These are phyloP conservation scores for Alternaria tenuissima DNA, from an alignment of 2,329 filamentous ascomycete genomes.

Conservation along the genomic window DNA sequence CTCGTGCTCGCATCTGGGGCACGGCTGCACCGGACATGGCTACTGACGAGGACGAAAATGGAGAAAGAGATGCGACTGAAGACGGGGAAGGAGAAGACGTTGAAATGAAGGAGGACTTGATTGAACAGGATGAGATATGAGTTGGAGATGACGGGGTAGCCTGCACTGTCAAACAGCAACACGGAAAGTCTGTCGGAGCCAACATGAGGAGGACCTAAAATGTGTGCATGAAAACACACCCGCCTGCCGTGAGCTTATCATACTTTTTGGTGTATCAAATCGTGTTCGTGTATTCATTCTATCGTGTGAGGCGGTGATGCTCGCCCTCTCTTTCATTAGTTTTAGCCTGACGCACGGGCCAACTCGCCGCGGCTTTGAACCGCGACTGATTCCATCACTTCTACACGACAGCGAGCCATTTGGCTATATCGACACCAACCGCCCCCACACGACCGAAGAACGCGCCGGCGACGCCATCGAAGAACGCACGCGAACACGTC, in stretches of 20 bases:
- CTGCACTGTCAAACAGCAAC: neutral
- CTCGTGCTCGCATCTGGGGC: conserved; percentile 19
- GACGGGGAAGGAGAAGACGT: neutral
- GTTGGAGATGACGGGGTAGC: neutral
- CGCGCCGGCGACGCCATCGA: conserved; percentile 1
- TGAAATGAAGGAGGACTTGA: neutral
- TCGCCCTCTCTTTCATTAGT: neutral
- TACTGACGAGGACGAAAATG: neutral
- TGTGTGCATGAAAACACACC: neutral
- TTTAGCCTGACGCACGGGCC: conserved; percentile 16
- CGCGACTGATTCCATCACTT: conserved; percentile 22
- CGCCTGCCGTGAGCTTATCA: neutral
- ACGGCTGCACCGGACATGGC: neutral
- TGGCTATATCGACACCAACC: conserved; percentile 22
- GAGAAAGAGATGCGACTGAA: neutral
- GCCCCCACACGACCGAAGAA: neutral
- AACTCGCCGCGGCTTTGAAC: conserved; percentile 13
- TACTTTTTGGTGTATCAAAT: neutral
- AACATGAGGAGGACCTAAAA: neutral
- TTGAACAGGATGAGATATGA: conserved; percentile 2
- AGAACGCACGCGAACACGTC: neutral
- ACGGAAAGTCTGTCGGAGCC: neutral
- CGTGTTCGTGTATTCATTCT: neutral
- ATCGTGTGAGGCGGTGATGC: neutral
- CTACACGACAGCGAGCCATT: conserved; percentile 30